Percentiles rank a stretch among this genome's conserved stretches.
phyloP scores from a whole-genome alignment of 2,329 filamentous ascomycete species.

The Hymenoscyphus infarciens region DNA sequence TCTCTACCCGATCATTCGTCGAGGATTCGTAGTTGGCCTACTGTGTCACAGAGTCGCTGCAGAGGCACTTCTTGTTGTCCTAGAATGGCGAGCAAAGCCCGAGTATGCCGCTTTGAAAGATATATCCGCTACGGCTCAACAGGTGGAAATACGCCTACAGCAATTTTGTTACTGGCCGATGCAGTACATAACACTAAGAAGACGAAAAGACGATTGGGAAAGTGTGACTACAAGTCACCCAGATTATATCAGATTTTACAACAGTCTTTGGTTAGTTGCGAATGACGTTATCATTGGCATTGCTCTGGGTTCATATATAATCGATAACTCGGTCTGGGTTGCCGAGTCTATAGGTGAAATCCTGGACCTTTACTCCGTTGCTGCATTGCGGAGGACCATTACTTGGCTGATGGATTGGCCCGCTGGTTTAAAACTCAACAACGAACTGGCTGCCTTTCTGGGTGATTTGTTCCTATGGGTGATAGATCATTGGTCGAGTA shows the following conservation, averaged over 20 bases:
- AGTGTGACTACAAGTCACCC: slow-evolving; percentile 93
- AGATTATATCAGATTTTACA: slow-evolving; percentile 98
- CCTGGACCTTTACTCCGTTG: slow-evolving; percentile 78
- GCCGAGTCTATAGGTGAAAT: slow-evolving; percentile 74
- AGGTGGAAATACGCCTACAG: slow-evolving; percentile 93
- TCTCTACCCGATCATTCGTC: slow-evolving; percentile 71
- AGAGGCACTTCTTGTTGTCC: slow-evolving; percentile 70
- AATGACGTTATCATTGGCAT: slow-evolving; percentile 99
- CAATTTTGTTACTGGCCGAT: slow-evolving; percentile 99
- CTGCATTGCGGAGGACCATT: slow-evolving; percentile 83
- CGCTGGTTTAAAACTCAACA: slow-evolving; percentile 91
- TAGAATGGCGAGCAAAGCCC: slow-evolving; percentile 81
- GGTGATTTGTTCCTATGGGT: slow-evolving; percentile 97
- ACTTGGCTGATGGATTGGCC: slow-evolving; percentile 96
- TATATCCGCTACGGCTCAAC: slow-evolving; percentile 92
- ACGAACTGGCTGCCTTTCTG: slow-evolving; percentile 86
- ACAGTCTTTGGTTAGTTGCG: slow-evolving; percentile 95
- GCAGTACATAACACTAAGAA: slow-evolving; percentile 88
- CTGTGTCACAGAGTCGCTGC: slow-evolving; percentile 77
- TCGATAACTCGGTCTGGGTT: slow-evolving; percentile 86
- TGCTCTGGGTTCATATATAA: slow-evolving; percentile 91
- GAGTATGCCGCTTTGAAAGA: slow-evolving; percentile 86
- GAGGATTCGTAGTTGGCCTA: slow-evolving; percentile 71
- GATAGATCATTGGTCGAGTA: slow-evolving; percentile 94
- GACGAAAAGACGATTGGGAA: slow-evolving; percentile 87